Base-by-base conservation (phyloP, 148 eudicot genomes). In the Vaccinium vitisidaea region DNA sequence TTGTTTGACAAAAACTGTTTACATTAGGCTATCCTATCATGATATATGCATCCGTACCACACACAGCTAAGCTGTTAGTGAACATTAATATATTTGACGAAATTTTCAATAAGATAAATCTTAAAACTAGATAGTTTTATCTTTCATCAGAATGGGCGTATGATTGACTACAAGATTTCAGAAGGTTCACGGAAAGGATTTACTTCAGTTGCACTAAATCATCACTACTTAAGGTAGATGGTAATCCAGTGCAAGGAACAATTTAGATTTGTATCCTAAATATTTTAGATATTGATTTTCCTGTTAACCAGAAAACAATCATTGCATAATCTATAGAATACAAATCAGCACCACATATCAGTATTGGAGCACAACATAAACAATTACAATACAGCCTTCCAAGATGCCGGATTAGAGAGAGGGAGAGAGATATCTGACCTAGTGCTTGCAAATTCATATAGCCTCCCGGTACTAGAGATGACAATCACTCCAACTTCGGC, bases 401-500 rank as follows among this genome's bases (percentile, higher is more conserved):
- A 8, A 67, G 73, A 23, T 67, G 73, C 73, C 30, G 25, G 32
- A 67, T 67, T 67, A 30, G 43, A 70, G 75, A 70, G 36, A 30
- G 43, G 3, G 36, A 30, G 16, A 13, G 36, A 30, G 75, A 70
- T 30, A 58, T 58, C 48, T 75, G 49, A 76, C 79, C 79, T 76
- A 12, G 79, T 46, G 79, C 79, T 76, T 76, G 79, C 55, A n/a
- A 10, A 76, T 36, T 76, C 79, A 48, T 76, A 49, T 8, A 76
- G 79, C 79, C 49, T 76, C 55, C 79, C 79, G 55, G 79, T 76
- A 8, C 18, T 48, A 10, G 79, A 76, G 79, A 76, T 3, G 79
- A 76, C 30, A 6, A 76, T 76, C 32, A n/a, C 32, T 48, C 79
- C 79, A n/a, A 76, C 79, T 48, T 76, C 56, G 12, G 56, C 55